Percentiles rank a stretch among this genome's conserved stretches.
Evolutionary conservation across 345 rosid genomes (phyloP).

Genomic region (Pistacia integerrima): DNA sequence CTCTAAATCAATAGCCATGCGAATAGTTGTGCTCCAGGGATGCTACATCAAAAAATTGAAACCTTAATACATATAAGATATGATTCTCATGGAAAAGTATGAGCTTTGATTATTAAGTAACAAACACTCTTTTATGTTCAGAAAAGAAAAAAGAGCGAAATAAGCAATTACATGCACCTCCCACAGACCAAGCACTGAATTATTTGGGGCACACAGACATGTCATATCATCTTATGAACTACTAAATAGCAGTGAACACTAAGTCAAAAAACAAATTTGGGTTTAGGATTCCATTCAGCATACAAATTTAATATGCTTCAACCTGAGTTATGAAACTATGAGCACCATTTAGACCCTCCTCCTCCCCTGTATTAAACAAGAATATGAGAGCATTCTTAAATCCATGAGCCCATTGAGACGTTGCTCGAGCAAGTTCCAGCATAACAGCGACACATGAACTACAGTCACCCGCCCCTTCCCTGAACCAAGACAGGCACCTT

Average conservation of each 20-base stretch:
- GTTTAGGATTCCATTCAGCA: background rate
- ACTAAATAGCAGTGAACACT: background rate
- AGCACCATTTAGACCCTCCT: constrained; percentile 97
- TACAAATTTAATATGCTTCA: constrained; percentile 17
- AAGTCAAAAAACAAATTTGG: background rate
- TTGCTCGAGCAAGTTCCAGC: constrained; percentile 93
- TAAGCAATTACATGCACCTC: background rate
- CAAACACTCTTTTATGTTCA: background rate
- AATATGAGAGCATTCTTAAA: constrained; percentile 86
- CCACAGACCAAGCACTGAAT: background rate
- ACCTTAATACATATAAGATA: constrained; percentile 11
- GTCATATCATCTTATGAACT: background rate
- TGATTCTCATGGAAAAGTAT: background rate
- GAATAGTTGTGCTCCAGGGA: constrained; percentile 82
- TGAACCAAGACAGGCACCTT: constrained; percentile 35
- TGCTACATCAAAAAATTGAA: constrained; percentile 56
- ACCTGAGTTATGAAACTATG: constrained; percentile 99
- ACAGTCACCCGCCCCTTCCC: constrained; percentile 99
- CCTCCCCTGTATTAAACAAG: constrained; percentile 91
- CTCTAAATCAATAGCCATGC: constrained; percentile 86
- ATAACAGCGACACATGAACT: constrained; percentile 95
- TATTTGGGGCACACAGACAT: background rate
- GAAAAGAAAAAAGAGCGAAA: background rate
- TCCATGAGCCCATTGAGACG: constrained; percentile 94
- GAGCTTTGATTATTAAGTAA: background rate